These are phyloP conservation scores for Bacidia rubella DNA, from an alignment of 495 filamentous ascomycete species.

Conservation along the genomic window DNA sequence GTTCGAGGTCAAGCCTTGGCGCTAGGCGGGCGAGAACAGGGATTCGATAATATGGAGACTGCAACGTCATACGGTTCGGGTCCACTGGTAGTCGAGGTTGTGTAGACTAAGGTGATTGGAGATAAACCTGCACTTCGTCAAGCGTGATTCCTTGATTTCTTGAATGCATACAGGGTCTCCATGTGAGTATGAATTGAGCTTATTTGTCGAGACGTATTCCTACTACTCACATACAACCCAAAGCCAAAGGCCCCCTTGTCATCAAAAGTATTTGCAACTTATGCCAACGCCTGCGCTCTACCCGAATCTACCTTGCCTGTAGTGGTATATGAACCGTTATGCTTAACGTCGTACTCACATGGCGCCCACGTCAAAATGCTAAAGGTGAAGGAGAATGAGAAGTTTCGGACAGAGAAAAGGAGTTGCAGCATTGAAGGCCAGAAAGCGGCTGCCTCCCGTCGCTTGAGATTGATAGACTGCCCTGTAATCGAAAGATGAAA, in stretches of 20 bases:
- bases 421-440: background rate
- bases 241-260: background rate
- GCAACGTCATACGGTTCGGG: background rate
- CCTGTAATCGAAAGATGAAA: background rate
- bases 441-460: background rate
- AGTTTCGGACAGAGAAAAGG: background rate
- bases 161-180: too few species aligned
- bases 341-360: constrained; percentile 1
- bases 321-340: constrained; percentile 1
- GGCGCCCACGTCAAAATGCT: constrained; percentile 1
- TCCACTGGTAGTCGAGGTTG: too few species aligned
- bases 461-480: background rate
- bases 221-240: background rate
- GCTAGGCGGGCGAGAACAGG: too few species aligned
- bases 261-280: background rate
- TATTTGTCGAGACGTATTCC: background rate
- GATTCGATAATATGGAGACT: background rate
- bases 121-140: too few species aligned
- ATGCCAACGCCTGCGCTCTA: constrained; percentile 4
- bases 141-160: too few species aligned
- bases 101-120: too few species aligned
- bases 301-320: constrained; percentile 2
- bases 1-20: background rate
- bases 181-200: background rate
- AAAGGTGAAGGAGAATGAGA: background rate